These are phyloP conservation scores for Fusarium hainanense DNA, from an alignment of 2,329 filamentous ascomycete species.

Conservation along the genomic window DNA sequence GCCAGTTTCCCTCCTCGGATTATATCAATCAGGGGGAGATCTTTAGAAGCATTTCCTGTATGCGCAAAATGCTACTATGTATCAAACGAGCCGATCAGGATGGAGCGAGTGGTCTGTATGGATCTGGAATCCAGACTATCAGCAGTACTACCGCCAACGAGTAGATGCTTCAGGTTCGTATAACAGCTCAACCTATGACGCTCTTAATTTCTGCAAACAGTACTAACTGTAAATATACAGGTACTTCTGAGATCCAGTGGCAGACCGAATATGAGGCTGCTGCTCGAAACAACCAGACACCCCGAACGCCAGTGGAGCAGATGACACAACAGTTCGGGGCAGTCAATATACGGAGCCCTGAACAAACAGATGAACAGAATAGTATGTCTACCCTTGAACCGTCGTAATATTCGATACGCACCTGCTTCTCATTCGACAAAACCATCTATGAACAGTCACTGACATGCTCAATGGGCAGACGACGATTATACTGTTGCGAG, in stretches of 20 bases:
- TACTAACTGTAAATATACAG: conserved; percentile 34
- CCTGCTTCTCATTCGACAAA: not conserved
- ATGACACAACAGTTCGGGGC: conserved; percentile 39
- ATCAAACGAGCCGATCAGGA: conserved; percentile 39
- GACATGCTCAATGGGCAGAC: conserved; percentile 20
- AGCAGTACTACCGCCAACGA: conserved; percentile 47
- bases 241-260: conserved; percentile 44
- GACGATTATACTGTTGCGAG: conserved; percentile 37
- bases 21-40: conserved; percentile 7
- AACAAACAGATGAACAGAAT: conserved; percentile 33
- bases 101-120: conserved; percentile 45
- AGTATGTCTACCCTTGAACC: conserved; percentile 31
- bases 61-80: conserved; percentile 47
- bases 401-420: not conserved
- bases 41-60: conserved; percentile 20
- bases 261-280: conserved; percentile 27
- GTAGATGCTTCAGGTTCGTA: conserved; percentile 46
- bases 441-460: not conserved
- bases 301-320: conserved; percentile 43
- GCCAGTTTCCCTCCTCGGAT: not conserved
- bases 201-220: not conserved
- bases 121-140: conserved; percentile 43
- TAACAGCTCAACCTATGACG: not conserved
- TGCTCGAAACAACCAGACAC: conserved; percentile 32
- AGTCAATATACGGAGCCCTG: conserved; percentile 35